Conservation (phyloP, 2,329 filamentous ascomycete species). For the Ascochyta clinopodiicola region DNA sequence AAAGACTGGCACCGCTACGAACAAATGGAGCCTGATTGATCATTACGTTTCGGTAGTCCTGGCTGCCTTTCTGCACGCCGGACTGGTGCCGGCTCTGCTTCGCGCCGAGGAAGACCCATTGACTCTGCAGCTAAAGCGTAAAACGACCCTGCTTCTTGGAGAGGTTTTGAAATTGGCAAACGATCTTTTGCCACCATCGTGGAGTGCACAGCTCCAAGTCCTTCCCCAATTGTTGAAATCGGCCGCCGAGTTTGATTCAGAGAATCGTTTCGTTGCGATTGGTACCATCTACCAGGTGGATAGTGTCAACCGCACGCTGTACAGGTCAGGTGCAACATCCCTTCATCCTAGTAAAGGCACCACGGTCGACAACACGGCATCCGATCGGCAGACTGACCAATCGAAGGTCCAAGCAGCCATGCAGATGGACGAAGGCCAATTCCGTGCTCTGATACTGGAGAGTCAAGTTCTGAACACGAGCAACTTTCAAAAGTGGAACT, state of each 20-base stretch:
- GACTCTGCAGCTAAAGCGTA: constrained; percentile 76
- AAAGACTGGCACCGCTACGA: constrained; percentile 70
- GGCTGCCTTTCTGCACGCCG: constrained; percentile 82
- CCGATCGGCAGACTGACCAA: constrained; percentile 51
- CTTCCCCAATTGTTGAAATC: constrained; percentile 84
- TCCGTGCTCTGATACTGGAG: constrained; percentile 71
- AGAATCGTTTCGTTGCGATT: constrained; percentile 80
- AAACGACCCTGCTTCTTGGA: constrained; percentile 87
- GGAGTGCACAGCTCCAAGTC: constrained; percentile 85
- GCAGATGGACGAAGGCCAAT: constrained; percentile 68
- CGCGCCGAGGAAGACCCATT: constrained; percentile 72
- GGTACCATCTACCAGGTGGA: constrained; percentile 97
- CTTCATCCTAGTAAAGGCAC: constrained; percentile 42
- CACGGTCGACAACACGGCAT: constrained; percentile 24
- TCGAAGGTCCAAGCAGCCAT: constrained; percentile 63
- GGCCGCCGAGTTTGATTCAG: constrained; percentile 73
- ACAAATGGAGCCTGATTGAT: constrained; percentile 78
- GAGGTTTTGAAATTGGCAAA: constrained; percentile 91
- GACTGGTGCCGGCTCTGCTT: constrained; percentile 62
- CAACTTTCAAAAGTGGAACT: constrained; percentile 96
- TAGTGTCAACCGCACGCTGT: constrained; percentile 91
- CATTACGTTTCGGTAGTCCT: constrained; percentile 92
- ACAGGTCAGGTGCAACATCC: constrained; percentile 69
- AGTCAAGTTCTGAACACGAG: constrained; percentile 87
- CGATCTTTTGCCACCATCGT: constrained; percentile 78